Evolutionary conservation across 768 basidiomycete genomes (phyloP), one percentile per base, ranked within the genome.

Genomic region (Rhizopogon salebrosus): DNA sequence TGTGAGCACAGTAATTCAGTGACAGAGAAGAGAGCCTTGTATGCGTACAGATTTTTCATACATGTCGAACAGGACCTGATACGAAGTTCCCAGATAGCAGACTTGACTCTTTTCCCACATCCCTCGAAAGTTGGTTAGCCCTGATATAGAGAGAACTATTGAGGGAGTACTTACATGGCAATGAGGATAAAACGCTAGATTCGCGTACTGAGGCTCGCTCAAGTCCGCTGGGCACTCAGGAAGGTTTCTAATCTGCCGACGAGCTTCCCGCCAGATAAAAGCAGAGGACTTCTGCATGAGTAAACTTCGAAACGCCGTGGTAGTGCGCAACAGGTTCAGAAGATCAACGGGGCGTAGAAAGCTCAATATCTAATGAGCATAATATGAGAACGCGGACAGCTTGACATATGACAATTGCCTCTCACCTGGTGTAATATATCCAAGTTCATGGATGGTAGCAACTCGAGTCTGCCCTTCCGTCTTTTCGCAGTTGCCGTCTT

Each of bases 341-440:
- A 76, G 58, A 52, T 75, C 74, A 43, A 63, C 36, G 3, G 75
- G 77, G 31, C 72, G 61, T 1, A 77, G 60, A 45, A 73, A 68
- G 9, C 57, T 60, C 40, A 72, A 72, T 48, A 79, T 72, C 74
- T 78, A 48, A 27, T 14, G 37, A 7, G 35, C 14, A n/a, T n/a
- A 27, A 2, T n/a, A 8, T 52, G 14, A 23, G 49, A 31, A 38
- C 14, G 22, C 18, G 26, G 6, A 18, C 31, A 31, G 22, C 22
- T 22, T 9, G 34, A 8, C 10, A n/a, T 35, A 36, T 24, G n/a
- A 22, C n/a, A 20, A 20, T 27, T 27, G n/a, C 36, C 38, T 50
- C 37, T 18, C 22, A 62, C 62, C 2, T 62, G 53, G 35, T 54
- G 53, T n/a, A 61, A 41, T 2, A 65, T 59, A 3, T 54, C 64